Conservation (phyloP, 129 eudicot genomes). For the Ambrosia artemisiifolia region DNA sequence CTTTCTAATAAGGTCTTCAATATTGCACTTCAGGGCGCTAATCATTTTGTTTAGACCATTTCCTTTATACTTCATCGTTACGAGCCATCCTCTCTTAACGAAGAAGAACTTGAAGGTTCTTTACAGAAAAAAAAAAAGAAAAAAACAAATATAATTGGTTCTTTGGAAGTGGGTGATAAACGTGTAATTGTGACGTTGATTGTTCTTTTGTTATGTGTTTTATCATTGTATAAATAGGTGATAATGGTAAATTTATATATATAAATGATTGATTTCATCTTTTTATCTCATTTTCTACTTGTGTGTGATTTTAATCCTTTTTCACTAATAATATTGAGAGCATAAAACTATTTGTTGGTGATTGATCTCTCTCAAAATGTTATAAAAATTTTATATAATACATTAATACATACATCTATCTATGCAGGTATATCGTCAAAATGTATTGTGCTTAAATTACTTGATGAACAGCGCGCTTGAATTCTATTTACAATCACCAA, state of each 20-base stretch:
- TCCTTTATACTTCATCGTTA: conserved; percentile 6
- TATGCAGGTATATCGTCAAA: background rate
- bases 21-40: conserved; percentile 12
- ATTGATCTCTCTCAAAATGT: background rate
- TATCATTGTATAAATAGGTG: conserved; percentile 19
- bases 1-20: conserved; percentile 34
- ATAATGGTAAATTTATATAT: conserved; percentile 6
- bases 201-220: background rate
- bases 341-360: background rate
- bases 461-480: background rate
- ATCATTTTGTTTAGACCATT: conserved; percentile 24
- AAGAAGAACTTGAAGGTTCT: conserved; percentile 14
- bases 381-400: background rate
- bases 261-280: conserved; percentile 15
- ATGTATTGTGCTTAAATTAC: background rate
- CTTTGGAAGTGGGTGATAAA: conserved; percentile 5
- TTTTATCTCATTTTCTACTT: background rate
- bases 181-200: conserved; percentile 14
- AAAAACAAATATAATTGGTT: background rate
- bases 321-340: background rate
- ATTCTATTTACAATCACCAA: background rate
- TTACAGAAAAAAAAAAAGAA: background rate
- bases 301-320: background rate
- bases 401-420: too few relatives aligned
- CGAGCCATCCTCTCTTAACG: background rate